Evolutionary conservation across 192 early-diverging fungal genomes (phyloP).

Genomic region (Hyaloraphidium curvatum): DNA sequence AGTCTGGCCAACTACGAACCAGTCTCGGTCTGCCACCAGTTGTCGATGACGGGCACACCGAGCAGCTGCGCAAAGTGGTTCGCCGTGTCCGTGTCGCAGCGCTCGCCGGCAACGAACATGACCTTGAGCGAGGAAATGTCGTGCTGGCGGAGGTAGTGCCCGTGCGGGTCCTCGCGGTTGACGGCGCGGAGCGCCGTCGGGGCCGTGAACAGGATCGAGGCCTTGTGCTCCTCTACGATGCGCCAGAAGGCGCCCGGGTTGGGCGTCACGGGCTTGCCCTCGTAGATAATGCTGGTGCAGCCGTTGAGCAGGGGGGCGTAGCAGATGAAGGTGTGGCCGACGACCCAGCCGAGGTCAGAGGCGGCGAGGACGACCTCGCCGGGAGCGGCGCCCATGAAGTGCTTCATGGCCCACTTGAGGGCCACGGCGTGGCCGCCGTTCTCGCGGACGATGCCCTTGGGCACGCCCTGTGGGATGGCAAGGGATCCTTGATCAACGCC

Average conservation of each 20-base stretch:
- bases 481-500: too few relatives aligned
- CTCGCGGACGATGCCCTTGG: constrained; percentile 22
- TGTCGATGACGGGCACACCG: constrained; percentile 46
- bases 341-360: constrained; percentile 69
- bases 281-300: constrained; percentile 58
- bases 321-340: constrained; percentile 64
- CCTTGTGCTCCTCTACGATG: constrained; percentile 55
- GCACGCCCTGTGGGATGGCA: neutral
- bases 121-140: constrained; percentile 40
- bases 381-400: constrained; percentile 34
- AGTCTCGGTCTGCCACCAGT: constrained; percentile 81
- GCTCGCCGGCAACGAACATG: constrained; percentile 64
- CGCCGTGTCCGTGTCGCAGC: constrained; percentile 54
- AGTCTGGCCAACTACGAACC: too few relatives aligned
- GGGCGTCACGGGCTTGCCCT: constrained; percentile 66
- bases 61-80: constrained; percentile 3
- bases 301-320: constrained; percentile 65
- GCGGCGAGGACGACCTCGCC: constrained; percentile 64
- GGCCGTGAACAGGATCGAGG: constrained; percentile 46
- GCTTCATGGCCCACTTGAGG: constrained; percentile 43
- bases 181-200: constrained; percentile 73
- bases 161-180: constrained; percentile 55
- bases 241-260: constrained; percentile 65
- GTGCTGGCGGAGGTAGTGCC: constrained; percentile 29
- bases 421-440: constrained; percentile 50